Conservation (phyloP, 352 stramenopile species). For the Pythium brachiatum region DNA sequence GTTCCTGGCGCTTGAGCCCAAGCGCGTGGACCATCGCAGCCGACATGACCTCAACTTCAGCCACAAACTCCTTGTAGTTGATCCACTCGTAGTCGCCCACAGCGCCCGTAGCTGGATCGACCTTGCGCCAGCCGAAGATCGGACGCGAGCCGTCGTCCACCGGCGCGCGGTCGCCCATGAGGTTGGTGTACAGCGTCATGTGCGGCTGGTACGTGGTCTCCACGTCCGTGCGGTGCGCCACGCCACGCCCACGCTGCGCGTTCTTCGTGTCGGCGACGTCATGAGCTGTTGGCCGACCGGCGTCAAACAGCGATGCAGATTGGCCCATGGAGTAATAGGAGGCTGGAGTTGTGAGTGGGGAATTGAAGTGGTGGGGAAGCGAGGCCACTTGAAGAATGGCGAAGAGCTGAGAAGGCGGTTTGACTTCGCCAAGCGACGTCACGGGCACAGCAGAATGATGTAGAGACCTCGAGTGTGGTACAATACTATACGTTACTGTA, state of each 20-base stretch:
- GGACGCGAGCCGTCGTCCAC: constrained; percentile 22
- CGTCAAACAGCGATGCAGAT: constrained; percentile 47
- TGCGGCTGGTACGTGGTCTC: constrained; percentile 26
- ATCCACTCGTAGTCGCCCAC: constrained; percentile 37
- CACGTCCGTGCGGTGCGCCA: constrained; percentile 30
- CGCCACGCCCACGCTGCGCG: constrained; percentile 25
- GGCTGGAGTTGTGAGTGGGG: no score
- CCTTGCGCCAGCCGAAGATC: constrained; percentile 29
- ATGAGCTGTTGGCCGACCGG: constrained; percentile 30
- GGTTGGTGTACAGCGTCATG: no score
- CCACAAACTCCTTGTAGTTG: no score
- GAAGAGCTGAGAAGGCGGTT: no score
- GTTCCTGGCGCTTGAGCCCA: no score
- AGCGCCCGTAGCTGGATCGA: constrained; percentile 22
- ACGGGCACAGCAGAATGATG: no score
- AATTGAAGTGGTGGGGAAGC: neutral
- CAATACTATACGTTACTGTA: no score
- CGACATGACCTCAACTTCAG: no score
- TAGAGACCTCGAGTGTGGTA: no score
- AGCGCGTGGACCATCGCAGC: no score
- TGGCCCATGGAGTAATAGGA: no score
- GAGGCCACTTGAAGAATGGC: neutral
- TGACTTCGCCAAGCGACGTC: no score
- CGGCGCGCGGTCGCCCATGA: constrained; percentile 30
- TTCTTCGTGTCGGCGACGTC: constrained; percentile 34